phyloP scores from a whole-genome alignment of 768 basidiomycete genomes.

The Ramaria sp. region DNA sequence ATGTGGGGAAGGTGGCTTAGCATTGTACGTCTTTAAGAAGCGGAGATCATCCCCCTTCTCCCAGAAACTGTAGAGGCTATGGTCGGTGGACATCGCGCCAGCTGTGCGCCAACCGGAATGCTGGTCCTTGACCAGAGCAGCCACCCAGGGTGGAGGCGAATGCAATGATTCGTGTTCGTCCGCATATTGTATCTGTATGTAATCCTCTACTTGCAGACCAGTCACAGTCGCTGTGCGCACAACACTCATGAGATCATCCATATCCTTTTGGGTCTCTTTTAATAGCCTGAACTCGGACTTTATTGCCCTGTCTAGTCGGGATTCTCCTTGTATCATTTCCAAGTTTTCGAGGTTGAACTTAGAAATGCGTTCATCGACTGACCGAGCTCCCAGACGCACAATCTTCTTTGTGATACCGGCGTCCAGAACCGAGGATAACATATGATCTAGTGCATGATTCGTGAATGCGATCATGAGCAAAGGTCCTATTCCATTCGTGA shows the following conservation, averaged over 20 bases:
- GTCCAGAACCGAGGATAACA: slow-evolving; percentile 56
- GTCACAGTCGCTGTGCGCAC: slow-evolving; percentile 21
- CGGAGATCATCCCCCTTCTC: slow-evolving; percentile 32
- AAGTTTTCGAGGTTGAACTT: slow-evolving; percentile 50
- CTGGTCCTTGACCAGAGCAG: slow-evolving; percentile 4
- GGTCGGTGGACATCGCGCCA: slow-evolving; percentile 16
- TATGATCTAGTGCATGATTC: slow-evolving; percentile 72
- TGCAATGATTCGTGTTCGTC: slow-evolving; percentile 35
- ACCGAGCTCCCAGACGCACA: slow-evolving; percentile 59
- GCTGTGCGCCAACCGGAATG: slow-evolving; percentile 26
- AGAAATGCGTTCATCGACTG: slow-evolving; percentile 48
- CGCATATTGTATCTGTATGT: slow-evolving; percentile 35
- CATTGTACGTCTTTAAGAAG: slow-evolving; percentile 25
- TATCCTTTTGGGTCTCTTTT: slow-evolving; percentile 35
- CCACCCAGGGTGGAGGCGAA: slow-evolving; percentile 40
- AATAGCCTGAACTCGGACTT: slow-evolving; percentile 26
- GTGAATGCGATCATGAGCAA: slow-evolving; percentile 58
- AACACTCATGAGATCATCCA: slow-evolving; percentile 35
- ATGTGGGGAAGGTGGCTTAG: neutral
- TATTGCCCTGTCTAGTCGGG: slow-evolving; percentile 29
- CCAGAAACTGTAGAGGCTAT: slow-evolving; percentile 38
- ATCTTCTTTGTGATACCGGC: slow-evolving; percentile 50
- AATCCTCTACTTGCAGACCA: slow-evolving; percentile 25
- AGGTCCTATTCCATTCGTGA: slow-evolving; percentile 39
- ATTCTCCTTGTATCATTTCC: slow-evolving; percentile 34